A percentile compares a stretch with the other conserved stretches of the same genome.
phyloP scores from a whole-genome alignment of 257 asterid genomes.

The Lantana camara region DNA sequence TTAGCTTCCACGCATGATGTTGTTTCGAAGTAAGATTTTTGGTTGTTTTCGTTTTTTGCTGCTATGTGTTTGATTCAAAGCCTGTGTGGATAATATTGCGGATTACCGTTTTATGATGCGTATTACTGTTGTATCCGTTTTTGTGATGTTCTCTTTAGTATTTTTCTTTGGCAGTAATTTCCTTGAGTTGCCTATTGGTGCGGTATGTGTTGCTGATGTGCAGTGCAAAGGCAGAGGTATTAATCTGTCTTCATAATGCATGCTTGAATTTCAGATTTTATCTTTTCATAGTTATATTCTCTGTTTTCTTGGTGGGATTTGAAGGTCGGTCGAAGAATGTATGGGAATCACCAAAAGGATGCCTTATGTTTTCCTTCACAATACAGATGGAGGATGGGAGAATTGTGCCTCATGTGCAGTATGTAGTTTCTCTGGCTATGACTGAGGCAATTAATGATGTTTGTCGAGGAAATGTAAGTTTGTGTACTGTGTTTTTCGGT shows the following conservation, averaged over 20 bases:
- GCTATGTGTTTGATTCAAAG: constrained; percentile 11
- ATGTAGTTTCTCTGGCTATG: constrained; percentile 86
- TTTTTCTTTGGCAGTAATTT: constrained; percentile 66
- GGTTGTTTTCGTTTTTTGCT: not conserved
- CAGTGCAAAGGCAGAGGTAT: constrained; percentile 96
- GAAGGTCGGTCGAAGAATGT: constrained; percentile 80
- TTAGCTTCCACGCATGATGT: constrained; percentile 83
- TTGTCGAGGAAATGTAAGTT: constrained; percentile 64
- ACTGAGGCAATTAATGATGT: constrained; percentile 82
- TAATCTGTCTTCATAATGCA: constrained; percentile 11
- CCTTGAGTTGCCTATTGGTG: constrained; percentile 70
- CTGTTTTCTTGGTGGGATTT: constrained; percentile 21
- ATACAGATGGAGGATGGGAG: constrained; percentile 93
- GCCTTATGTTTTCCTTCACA: constrained; percentile 89
- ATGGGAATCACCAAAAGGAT: constrained; percentile 97
- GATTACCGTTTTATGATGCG: no score
- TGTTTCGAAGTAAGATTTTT: constrained; percentile 56
- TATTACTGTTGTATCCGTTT: not conserved
- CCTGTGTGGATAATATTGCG: constrained; percentile 10
- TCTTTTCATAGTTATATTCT: constrained; percentile 1
- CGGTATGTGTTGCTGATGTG: constrained; percentile 87
- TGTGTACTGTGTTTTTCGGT: not conserved
- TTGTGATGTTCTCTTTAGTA: constrained; percentile 10
- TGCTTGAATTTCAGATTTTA: not conserved
- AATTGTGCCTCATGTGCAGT: constrained; percentile 86